A percentile compares a stretch with the other conserved stretches of the same genome.
phyloP scores from a whole-genome alignment of 768 basidiomycete species.

The Paxillus ammoniavirescens region DNA sequence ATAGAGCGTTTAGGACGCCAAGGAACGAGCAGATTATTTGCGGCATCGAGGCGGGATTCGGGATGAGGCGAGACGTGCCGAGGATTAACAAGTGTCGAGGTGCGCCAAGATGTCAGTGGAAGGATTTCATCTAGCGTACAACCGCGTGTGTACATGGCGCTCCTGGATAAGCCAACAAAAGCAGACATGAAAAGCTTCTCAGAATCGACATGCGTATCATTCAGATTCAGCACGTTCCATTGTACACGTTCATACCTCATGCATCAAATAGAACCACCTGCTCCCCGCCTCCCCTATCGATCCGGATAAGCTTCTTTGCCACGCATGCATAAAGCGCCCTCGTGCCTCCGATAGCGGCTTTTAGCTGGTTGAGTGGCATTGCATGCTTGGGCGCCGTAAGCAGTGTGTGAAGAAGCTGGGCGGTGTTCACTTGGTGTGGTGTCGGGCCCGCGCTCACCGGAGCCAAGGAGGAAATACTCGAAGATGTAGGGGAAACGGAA shows the following conservation, averaged over 20 bases:
- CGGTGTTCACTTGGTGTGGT: constrained; percentile 69
- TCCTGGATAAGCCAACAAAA: too few species aligned
- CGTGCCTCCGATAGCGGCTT: constrained; percentile 57
- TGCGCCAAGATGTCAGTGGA: too few species aligned
- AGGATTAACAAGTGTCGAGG: too few species aligned
- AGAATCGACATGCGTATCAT: too few species aligned
- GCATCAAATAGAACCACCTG: constrained; percentile 74
- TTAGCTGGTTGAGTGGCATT: constrained; percentile 61
- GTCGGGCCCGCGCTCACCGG: constrained; percentile 44
- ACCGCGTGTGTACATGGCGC: too few species aligned
- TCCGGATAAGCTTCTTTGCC: constrained; percentile 76
- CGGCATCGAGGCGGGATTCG: too few species aligned
- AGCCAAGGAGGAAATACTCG: constrained; percentile 48
- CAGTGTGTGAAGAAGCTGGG: constrained; percentile 60
- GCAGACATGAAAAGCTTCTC: too few species aligned
- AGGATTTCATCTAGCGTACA: too few species aligned
- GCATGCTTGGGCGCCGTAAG: constrained; percentile 53
- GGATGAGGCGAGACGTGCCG: too few species aligned
- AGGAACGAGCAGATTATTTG: too few species aligned
- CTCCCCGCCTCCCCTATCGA: constrained; percentile 72
- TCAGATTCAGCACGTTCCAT: too few species aligned
- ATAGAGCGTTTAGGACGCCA: too few species aligned
- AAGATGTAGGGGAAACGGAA: constrained; percentile 55
- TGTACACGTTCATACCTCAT: neutral
- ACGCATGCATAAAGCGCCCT: constrained; percentile 74